Percentiles rank a stretch among this genome's conserved stretches.
These are phyloP conservation scores for Yamadazyma sp. DNA, from an alignment of 1,139 yeast genomes.

Conservation along the genomic window DNA sequence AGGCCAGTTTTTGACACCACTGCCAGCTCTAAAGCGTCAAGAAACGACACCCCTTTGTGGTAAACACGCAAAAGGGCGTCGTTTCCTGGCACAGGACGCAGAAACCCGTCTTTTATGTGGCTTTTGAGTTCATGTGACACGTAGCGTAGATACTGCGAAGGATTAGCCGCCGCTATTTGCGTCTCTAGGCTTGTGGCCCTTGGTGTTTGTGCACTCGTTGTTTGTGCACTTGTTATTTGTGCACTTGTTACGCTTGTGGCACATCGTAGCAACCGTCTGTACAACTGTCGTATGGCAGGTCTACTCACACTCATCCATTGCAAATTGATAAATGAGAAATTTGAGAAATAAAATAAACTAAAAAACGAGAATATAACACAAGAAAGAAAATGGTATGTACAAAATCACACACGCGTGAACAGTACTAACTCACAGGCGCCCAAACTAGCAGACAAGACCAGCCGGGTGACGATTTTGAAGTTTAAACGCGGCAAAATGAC, in stretches of 20 bases:
- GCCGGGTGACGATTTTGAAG: constrained; percentile 34
- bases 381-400: neutral
- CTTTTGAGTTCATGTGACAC: constrained; percentile 20
- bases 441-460: constrained; percentile 21
- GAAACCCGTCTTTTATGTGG: constrained; percentile 15
- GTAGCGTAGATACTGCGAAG: constrained; percentile 8
- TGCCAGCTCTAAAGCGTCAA: neutral
- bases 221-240: neutral
- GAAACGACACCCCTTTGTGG: constrained; percentile 3
- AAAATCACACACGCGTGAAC: neutral
- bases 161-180: constrained; percentile 7
- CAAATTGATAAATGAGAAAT: neutral
- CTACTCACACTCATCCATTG: neutral
- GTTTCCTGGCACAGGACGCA: too few species aligned
- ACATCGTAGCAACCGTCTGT: constrained; percentile 21
- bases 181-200: constrained; percentile 4
- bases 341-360: neutral
- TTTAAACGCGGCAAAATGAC: constrained; percentile 46
- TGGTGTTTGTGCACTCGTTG: neutral
- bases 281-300: constrained; percentile 18
- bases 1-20: neutral
- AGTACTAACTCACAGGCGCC: constrained; percentile 25
- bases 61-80: constrained; percentile 2
- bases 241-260: constrained; percentile 7
- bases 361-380: neutral